Base-by-base conservation (phyloP, 345 rosid genomes). In the Brassica juncea region DNA sequence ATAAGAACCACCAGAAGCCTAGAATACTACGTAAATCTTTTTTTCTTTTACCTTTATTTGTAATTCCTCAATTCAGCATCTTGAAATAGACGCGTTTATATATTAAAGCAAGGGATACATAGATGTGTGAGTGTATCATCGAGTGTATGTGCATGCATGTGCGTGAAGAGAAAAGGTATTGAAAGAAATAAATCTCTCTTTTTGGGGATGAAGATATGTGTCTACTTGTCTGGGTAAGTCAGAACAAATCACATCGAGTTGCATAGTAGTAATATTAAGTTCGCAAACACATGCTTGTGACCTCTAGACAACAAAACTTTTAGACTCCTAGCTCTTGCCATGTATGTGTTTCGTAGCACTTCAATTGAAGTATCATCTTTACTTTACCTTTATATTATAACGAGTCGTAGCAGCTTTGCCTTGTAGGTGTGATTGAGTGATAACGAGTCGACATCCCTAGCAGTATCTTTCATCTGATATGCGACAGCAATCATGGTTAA, bases 241-340 rank as follows among this genome's bases (percentile, higher is more conserved):
- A 28, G 25, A 68, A 74, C 83, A 69, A 63, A 80, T 80, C 75
- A 80, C 79, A 80, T 80, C 83, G 79, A 69, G n/a, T 49, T 80
- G 31, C 78, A 79, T 68, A n/a, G 60, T 59, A 52, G 21, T 54
- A 35, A 52, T 62, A 32, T 54, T 32, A 16, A 4, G 42, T 31
- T 72, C 64, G 25, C 44, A 52, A 60, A 47, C 42, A 27, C 75
- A 69, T 80, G 59, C 66, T 34, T 60, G 47, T 74, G 71, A 68
- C 82, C 82, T 79, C 58, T 73, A 79, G 59, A 62, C 66, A 61
- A 67, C 1, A 15, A 3, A 9, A 8, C 23, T 23, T 9, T 49
- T 31, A 28, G n/a, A 35, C 12, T 49, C 63, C 16, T 49, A 16
- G 37, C 28, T 63, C 63, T 64, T 73, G 68, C 49, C 73, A 21